These are phyloP conservation scores for Physcomitrellopsis africana DNA, from an alignment of 225 moss, liverwort and hornwort species.

Conservation along the genomic window DNA sequence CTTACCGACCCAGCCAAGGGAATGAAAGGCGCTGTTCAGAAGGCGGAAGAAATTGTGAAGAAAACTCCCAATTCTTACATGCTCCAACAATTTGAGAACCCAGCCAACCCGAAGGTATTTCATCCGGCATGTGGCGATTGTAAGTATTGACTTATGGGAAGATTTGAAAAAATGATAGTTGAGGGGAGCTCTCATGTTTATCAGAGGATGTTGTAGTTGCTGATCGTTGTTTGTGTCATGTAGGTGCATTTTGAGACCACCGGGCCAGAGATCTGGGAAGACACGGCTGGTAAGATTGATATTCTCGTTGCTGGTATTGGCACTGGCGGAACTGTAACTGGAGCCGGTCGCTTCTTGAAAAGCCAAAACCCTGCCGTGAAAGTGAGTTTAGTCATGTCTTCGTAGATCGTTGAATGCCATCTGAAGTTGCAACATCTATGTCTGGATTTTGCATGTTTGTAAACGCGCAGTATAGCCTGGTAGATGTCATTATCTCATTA, in stretches of 20 bases:
- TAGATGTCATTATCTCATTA: background rate
- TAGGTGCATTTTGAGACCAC: constrained; percentile 99
- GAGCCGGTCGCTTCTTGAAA: constrained; percentile 87
- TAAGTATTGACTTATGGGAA: background rate
- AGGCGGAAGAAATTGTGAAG: constrained; percentile 95
- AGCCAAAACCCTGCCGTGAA: constrained; percentile 83
- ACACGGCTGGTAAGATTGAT: constrained; percentile 92
- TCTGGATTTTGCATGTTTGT: background rate
- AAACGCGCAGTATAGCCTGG: background rate
- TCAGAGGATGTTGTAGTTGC: constrained; percentile 10
- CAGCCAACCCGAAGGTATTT: constrained; percentile 91
- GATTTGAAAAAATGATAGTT: too few species aligned
- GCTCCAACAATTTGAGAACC: constrained; percentile 99
- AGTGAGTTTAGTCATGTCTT: constrained; percentile 39
- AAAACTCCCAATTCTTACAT: constrained; percentile 90
- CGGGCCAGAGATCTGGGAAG: constrained; percentile 99
- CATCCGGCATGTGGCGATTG: background rate
- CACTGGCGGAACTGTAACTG: constrained; percentile 98
- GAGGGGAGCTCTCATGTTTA: background rate
- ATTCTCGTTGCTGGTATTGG: constrained; percentile 89
- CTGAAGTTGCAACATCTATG: background rate
- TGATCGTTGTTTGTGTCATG: constrained; percentile 16
- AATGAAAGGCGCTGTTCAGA: constrained; percentile 98
- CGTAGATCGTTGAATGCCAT: background rate
- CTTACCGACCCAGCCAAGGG: constrained; percentile 97